Evolutionary conservation across 768 basidiomycete genomes (phyloP).

Genomic region (Boletus fagicola): DNA sequence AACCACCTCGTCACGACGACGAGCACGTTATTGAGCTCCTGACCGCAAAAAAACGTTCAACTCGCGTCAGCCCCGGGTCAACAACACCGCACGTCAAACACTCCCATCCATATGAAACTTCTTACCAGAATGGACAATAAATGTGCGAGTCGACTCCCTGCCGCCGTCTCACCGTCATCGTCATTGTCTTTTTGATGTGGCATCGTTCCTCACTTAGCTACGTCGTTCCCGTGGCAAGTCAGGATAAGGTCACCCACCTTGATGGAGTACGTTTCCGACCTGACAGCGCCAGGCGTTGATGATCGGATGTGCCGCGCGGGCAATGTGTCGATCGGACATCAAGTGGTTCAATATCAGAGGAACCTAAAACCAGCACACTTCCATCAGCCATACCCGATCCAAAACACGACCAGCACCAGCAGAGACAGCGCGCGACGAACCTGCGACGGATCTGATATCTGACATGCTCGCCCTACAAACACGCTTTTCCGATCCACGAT

Average conservation of each 20-base stretch:
- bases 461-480: conserved; percentile 84
- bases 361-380: conserved; percentile 46
- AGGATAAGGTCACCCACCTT: conserved; percentile 48
- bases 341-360: conserved; percentile 63
- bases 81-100: neutral
- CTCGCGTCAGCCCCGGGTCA: neutral
- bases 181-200: conserved; percentile 68
- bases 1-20: too few relatives aligned
- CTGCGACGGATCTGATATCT: conserved; percentile 73
- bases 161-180: conserved; percentile 92
- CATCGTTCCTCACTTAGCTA: conserved; percentile 1
- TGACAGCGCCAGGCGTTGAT: conserved; percentile 85
- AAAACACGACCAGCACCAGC: neutral
- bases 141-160: conserved; percentile 87
- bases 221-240: neutral
- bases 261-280: conserved; percentile 63
- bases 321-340: conserved; percentile 67
- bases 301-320: conserved; percentile 73
- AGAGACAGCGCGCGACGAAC: conserved; percentile 34
- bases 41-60: too few relatives aligned
- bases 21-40: too few relatives aligned
- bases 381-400: neutral
- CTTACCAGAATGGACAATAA: conserved; percentile 83
- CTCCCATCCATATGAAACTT: neutral
- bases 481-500: conserved; percentile 83